phyloP scores from a whole-genome alignment of 2,329 filamentous ascomycete species.

The Podosphaera leucotricha region DNA sequence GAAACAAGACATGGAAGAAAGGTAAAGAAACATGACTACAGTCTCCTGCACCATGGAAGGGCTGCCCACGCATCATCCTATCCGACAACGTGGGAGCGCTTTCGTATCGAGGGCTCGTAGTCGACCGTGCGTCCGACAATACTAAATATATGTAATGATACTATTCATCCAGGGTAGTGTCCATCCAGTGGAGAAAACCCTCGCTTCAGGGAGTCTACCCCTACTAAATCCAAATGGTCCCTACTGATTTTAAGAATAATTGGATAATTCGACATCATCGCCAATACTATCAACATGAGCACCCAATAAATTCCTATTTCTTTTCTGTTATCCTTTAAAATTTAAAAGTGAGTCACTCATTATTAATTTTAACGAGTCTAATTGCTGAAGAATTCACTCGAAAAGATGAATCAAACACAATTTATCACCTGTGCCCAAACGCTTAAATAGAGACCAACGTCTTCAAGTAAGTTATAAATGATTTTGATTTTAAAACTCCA shows the following conservation, averaged over 20 bases:
- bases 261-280: not conserved
- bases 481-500: not conserved
- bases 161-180: too few relatives aligned
- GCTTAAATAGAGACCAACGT: not conserved
- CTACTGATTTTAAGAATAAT: too few relatives aligned
- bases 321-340: not conserved
- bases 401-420: slow-evolving; percentile 1
- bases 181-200: too few relatives aligned
- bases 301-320: not conserved
- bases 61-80: not conserved
- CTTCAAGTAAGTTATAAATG: not conserved
- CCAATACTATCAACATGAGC: not conserved
- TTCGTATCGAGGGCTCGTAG: too few relatives aligned
- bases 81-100: not conserved
- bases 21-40: not conserved
- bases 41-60: not conserved
- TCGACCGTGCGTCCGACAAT: too few relatives aligned
- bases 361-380: not conserved
- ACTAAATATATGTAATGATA: too few relatives aligned
- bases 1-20: not conserved
- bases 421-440: not conserved
- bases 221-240: too few relatives aligned
- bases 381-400: not conserved
- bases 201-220: too few relatives aligned
- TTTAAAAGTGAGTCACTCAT: not conserved